Percentiles rank a stretch among this genome's conserved stretches.
Evolutionary conservation across 208 protist genomes (phyloP).

Genomic region (Leishmania guyanensis): DNA sequence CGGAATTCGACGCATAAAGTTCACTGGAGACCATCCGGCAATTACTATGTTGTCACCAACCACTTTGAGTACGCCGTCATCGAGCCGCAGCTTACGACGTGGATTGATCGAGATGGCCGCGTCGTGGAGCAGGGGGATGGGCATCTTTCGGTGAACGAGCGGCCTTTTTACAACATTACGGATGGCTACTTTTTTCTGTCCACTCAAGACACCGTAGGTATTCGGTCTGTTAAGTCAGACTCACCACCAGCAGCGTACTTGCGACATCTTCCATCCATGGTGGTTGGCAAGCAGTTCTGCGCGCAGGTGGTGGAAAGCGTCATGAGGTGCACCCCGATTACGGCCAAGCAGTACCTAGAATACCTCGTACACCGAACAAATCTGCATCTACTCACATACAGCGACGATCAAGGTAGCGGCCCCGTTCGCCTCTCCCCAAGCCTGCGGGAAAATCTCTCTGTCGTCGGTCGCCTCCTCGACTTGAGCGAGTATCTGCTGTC

Average conservation of each 20-base stretch:
- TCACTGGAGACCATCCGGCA: conserved; percentile 40
- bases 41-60: conserved; percentile 77
- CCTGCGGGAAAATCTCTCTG: conserved; percentile 25
- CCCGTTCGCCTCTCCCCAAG: conserved; percentile 24
- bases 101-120: conserved; percentile 60
- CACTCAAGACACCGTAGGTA: conserved; percentile 38
- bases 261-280: conserved; percentile 29
- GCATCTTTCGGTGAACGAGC: conserved; percentile 28
- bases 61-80: conserved; percentile 73
- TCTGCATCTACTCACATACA: conserved; percentile 22
- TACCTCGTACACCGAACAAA: conserved; percentile 34
- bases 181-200: conserved; percentile 57
- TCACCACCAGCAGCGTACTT: conserved; percentile 32
- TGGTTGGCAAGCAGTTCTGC: conserved; percentile 29
- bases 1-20: conserved; percentile 23
- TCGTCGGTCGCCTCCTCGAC: conserved; percentile 34
- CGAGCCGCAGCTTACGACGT: conserved; percentile 76
- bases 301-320: conserved; percentile 26
- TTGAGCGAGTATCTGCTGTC: conserved; percentile 28
- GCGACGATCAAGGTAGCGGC: conserved; percentile 9
- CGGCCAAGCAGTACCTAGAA: conserved; percentile 27
- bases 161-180: conserved; percentile 42
- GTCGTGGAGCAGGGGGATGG: conserved; percentile 73
- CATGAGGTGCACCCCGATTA: conserved; percentile 5
- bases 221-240: conserved; percentile 27